Evolutionary conservation across 768 basidiomycete species (phyloP), one percentile per base, ranked within the genome.

Genomic region (Lentinula sp.): DNA sequence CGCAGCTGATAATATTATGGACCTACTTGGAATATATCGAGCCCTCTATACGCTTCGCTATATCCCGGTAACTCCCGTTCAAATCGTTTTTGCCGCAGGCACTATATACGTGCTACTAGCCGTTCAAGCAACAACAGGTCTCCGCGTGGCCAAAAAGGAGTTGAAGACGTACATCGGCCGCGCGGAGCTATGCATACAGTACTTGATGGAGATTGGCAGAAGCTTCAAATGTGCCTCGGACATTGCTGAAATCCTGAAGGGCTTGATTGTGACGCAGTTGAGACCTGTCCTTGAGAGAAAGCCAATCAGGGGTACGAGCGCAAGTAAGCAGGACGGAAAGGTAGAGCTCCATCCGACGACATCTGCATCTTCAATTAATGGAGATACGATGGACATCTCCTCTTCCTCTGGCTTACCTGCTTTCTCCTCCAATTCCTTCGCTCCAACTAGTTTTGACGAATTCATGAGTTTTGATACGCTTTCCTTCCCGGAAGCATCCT

Each of bases 21-120:
- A 69, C 4, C 68, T 74, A 13, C 65, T 73, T 40, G 68, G 66
- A 3, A 67, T 68, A 28, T 77, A 71, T 70, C 67, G 73, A 39
- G 63, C 64, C 35, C 69, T 69, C 28, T 77, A 77, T 60, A 71
- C 72, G 1, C 63, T 78, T 2, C 74, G 76, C 35, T 76, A 70
- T 64, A 68, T 70, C 11, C 73, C 75, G 3, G 73, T 76, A 57
- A 71, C 74, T 11, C 60, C 72, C 46, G 69, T 72, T 18, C 76
- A 77, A 61, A 67, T 75, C 60, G 65, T 68, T 23, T 77, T 76
- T 66, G 70, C 71, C 31, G 75, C 75, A 2, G 76, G 75, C 8
- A 76, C 76, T n/a, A 70, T 73, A 37, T 75, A 72, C 57, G 67
- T 76, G 31, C 71, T 76, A 55, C 64, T 70, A 21, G 70, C 74